Base-by-base conservation (phyloP, 192 early-diverging fungal genomes). In the Entrophospora sp. region DNA sequence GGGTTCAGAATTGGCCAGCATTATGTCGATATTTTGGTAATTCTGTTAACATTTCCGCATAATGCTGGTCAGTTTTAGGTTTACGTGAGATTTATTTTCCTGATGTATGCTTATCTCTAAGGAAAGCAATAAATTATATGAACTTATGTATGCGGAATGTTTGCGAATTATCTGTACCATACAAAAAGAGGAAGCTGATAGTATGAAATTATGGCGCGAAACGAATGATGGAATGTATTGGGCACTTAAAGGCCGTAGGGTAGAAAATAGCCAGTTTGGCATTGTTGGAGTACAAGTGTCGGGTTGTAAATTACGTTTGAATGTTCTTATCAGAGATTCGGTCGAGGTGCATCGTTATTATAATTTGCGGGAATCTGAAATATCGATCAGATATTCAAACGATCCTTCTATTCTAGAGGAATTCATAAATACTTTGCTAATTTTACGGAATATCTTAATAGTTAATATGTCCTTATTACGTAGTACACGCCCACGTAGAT, bases 101-200 rank as follows among this genome's bases (percentile, higher is more conserved):
- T n/a, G n/a, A n/a, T n/a, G n/a, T 56, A 56, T 56, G 53, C 35
- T 56, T 16, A n/a, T 56, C 4, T 13, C 31, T 56, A 56, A 35
- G 20, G 32, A 56, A 22, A n/a, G 25, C 35, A 12, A 20, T 56
- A 56, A 56, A 56, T 56, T 35, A 35, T 56, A 56, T 35, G 53
- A 56, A 35, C 5, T 56, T 14, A 56, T 56, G 32, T 56, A 56
- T 35, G 8, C 53, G 16, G 32, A 56, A 35, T 56, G 32, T 56
- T 56, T 2, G 9, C 10, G 16, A 20, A 56, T 56, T 56, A 22
- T 16, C 20, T 56, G 35, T 35, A 56, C 53, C 4, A 56, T 35
- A 20, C 5, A 32, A 56, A 56, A 35, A 16, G 40, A 37, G n/a
- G 3, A 53, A 2, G 51, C 20, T 27, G 25, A 53, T 5, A 25